These are phyloP conservation scores for Maudiozyma turicensis DNA, from an alignment of 805 yeast species.

Conservation along the genomic window DNA sequence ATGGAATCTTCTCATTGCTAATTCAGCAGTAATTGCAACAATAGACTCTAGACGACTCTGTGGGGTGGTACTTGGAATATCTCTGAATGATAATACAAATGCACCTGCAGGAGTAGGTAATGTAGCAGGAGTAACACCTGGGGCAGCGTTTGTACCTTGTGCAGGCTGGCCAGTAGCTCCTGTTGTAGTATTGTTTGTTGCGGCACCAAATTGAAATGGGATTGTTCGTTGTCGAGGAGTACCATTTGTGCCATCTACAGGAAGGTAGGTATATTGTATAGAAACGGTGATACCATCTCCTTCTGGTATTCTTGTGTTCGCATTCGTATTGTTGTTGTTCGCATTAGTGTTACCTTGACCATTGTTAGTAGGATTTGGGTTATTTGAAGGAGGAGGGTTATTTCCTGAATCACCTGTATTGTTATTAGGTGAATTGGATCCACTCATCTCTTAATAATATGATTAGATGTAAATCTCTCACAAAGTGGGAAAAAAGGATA, in stretches of 20 bases:
- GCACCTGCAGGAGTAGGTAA: slow-evolving; percentile 34
- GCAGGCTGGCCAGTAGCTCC: not conserved
- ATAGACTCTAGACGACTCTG: slow-evolving; percentile 52
- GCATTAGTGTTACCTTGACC: not conserved
- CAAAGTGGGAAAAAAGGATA: no score
- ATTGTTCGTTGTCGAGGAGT: not conserved
- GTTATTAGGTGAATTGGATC: not conserved
- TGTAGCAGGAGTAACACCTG: not conserved
- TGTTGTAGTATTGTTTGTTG: not conserved
- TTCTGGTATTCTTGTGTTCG: not conserved
- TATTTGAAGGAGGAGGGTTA: not conserved
- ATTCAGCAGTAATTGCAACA: slow-evolving; percentile 56
- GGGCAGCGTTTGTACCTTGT: not conserved
- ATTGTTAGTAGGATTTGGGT: not conserved
- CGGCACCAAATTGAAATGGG: not conserved
- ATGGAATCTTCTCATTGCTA: slow-evolving; percentile 56
- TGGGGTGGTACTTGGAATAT: slow-evolving; percentile 47
- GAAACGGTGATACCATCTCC: slow-evolving; percentile 25
- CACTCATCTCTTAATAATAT: not conserved
- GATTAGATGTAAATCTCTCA: no score
- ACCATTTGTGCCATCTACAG: slow-evolving; percentile 1
- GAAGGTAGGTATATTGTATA: slow-evolving; percentile 23
- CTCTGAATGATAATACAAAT: slow-evolving; percentile 56
- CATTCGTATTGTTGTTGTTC: not conserved
- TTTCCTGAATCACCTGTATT: not conserved